These are phyloP conservation scores for Spinellus fusiger DNA, from an alignment of 192 early-diverging fungal species.

Conservation along the genomic window DNA sequence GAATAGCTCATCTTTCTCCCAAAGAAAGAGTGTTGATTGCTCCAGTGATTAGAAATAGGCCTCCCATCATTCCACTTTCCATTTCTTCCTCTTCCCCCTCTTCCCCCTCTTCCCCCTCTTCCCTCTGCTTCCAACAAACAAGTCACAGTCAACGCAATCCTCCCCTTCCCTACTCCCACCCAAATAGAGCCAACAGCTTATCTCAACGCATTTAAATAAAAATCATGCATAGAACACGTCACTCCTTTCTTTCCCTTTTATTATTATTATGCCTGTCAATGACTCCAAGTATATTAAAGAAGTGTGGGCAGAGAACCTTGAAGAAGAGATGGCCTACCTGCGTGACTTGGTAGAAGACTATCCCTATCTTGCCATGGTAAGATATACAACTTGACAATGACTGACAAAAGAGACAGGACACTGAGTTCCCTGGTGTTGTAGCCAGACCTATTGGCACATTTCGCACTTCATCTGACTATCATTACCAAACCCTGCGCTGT, in stretches of 20 bases:
- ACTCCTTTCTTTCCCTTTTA: no score
- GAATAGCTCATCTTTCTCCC: no score
- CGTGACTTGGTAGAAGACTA: constrained; percentile 86
- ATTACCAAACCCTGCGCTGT: constrained; percentile 95
- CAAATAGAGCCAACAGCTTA: background rate
- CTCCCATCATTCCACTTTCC: background rate
- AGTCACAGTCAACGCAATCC: no score
- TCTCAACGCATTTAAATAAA: background rate
- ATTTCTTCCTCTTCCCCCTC: constrained; percentile 3
- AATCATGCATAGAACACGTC: no score
- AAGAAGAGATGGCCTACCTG: constrained; percentile 85
- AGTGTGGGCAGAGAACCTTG: constrained; percentile 93
- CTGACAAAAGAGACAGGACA: constrained; percentile 59
- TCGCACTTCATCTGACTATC: constrained; percentile 92
- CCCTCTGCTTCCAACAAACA: no score
- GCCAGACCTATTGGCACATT: constrained; percentile 98
- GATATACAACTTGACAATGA: background rate
- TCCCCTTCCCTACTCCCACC: background rate
- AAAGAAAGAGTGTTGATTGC: no score
- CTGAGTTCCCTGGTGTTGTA: constrained; percentile 98
- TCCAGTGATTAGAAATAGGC: no score
- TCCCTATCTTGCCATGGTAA: constrained; percentile 91
- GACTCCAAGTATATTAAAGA: constrained; percentile 61
- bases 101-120: background rate
- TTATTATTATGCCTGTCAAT: constrained; percentile 18